Evolutionary conservation across 208 protist species (phyloP), one percentile per base, ranked within the genome.

Genomic region (Trypanosoma scelopori): DNA sequence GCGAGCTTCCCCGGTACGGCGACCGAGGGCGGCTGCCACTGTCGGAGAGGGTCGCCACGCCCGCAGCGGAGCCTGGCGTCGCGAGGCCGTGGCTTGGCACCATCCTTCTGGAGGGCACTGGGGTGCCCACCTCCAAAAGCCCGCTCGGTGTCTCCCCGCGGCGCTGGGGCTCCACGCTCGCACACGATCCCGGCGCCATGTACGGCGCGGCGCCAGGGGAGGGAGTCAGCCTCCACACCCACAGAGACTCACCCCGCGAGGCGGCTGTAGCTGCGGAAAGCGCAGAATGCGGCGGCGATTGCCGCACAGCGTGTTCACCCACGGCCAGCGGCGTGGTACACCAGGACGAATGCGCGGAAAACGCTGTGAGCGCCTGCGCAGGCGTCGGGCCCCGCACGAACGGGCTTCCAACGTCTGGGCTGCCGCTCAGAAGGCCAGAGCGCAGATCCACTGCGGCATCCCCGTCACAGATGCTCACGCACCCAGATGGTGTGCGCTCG

Each of bases 351-450:
- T 30, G 16, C 23, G 43, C 47, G 3, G 59, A 65, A 46, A 65
- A 65, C 5, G 47, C 59, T 7, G 3, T 6, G n/a, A 55, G 42
- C 16, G 47, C 47, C 48, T 65, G 32, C 27, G 47, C 47, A 11
- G 47, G 47, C 22, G 47, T 28, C 18, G 59, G 47, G 5, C 53
- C 59, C 18, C 59, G 59, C 7, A 39, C 23, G 23, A 7, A 15
- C 18, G 2, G 18, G 30, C n/a, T 37, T 16, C 7, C 42, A 23
- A 5, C 25, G 20, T 47, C 35, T 7, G 53, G 15, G n/a, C 18
- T 22, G 13, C 15, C 20, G 52, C 52, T 18, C 15, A 32, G 43
- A 37, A 23, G 16, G 16, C 55, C 41, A 23, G 23, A 32, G 9
- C 32, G 15, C 52, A 43, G 30, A 3, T 41, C 28, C 52, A 37